These are phyloP conservation scores for Sporothrix euskadiensis DNA, from an alignment of 2,329 filamentous ascomycete species.

Conservation along the genomic window DNA sequence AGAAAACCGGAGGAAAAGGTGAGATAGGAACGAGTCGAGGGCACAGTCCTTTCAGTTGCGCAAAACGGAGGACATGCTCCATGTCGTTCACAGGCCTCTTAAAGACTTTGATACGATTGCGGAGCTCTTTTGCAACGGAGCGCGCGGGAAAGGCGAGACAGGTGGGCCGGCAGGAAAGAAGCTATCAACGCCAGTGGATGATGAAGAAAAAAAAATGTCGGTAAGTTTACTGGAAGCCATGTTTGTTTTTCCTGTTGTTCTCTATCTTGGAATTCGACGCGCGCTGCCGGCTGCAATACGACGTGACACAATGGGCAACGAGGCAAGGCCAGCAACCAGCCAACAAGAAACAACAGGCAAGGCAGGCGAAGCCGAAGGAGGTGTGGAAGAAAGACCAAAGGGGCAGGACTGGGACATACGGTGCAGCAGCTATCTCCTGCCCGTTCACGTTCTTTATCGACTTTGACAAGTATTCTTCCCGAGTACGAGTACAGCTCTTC, in stretches of 20 bases:
- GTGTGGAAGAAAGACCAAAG: neutral
- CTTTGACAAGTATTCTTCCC: neutral
- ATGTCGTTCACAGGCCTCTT: neutral
- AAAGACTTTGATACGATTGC: conserved; percentile 1
- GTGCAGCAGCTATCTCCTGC: neutral
- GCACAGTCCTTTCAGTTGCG: neutral
- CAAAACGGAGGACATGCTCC: conserved; percentile 6
- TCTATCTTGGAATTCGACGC: neutral
- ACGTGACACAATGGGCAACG: conserved; percentile 6
- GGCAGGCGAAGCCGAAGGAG: conserved; percentile 10
- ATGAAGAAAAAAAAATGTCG: neutral
- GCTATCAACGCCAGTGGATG: neutral
- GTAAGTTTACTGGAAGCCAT: neutral
- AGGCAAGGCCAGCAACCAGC: neutral
- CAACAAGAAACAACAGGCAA: neutral
- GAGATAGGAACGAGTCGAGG: neutral
- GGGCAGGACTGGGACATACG: neutral
- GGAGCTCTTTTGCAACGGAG: neutral
- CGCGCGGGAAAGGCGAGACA: neutral
- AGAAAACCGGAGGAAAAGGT: neutral
- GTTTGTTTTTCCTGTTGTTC: neutral
- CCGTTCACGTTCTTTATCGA: neutral
- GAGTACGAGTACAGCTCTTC: too few relatives aligned
- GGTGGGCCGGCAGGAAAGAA: neutral
- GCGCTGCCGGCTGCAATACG: conserved; percentile 1